Percentiles rank a stretch among this genome's conserved stretches.
Evolutionary conservation across 2,329 filamentous ascomycete genomes (phyloP).

Genomic region (Cadophora gregata): DNA sequence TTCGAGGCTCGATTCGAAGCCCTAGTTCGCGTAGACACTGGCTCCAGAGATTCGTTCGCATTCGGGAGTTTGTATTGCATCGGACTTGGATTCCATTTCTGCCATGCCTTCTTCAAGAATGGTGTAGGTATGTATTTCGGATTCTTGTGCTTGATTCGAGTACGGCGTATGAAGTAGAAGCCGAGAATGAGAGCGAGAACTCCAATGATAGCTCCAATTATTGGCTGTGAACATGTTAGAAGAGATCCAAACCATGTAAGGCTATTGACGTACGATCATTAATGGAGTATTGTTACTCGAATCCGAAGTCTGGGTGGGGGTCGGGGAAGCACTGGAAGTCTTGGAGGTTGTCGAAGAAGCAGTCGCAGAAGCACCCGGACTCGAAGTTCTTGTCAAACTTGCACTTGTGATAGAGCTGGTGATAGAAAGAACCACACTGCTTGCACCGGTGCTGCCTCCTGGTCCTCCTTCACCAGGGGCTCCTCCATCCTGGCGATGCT

Average conservation of each 20-base stretch:
- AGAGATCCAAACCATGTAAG: not conserved
- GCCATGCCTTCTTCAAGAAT: slow-evolving; percentile 58
- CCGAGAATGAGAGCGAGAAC: slow-evolving; percentile 34
- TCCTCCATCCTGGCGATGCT: slow-evolving; percentile 1
- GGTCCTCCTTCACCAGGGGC: not conserved
- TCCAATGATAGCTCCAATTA: slow-evolving; percentile 28
- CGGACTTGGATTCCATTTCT: slow-evolving; percentile 51
- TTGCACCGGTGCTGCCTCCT: not conserved
- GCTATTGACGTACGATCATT: slow-evolving; percentile 21
- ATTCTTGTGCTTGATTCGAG: slow-evolving; percentile 51
- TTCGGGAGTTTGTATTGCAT: slow-evolving; percentile 34
- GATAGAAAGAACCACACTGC: not conserved
- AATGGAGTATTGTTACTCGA: not conserved
- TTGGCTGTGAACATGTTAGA: slow-evolving; percentile 17
- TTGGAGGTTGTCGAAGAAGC: slow-evolving; percentile 12
- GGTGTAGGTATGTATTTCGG: slow-evolving; percentile 58
- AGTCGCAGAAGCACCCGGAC: not conserved
- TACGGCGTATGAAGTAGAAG: slow-evolving; percentile 44
- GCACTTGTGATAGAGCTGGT: slow-evolving; percentile 2
- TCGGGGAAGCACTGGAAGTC: slow-evolving; percentile 14
- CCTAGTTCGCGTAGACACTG: slow-evolving; percentile 41
- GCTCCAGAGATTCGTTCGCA: slow-evolving; percentile 49
- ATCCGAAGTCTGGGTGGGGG: not conserved
- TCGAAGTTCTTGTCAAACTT: not conserved
- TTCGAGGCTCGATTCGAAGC: slow-evolving; percentile 20